phyloP scores from a whole-genome alignment of 371 early-diverging fungal genomes.

The Haplosporangium sp. region DNA sequence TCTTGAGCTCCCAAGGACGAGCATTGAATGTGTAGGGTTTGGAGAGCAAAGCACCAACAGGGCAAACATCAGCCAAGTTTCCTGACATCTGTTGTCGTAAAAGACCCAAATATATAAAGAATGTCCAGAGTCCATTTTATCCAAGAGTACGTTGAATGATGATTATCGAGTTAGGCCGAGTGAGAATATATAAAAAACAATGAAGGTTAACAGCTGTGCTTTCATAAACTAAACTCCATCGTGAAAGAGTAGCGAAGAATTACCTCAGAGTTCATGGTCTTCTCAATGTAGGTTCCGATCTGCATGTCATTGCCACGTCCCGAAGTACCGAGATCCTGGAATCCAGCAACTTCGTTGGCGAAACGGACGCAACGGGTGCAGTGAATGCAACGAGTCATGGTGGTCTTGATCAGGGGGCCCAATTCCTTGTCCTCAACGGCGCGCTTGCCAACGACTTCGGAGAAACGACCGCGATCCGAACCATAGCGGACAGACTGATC shows the following conservation, averaged over 20 bases:
- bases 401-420: slow-evolving; percentile 96
- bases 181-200: neutral
- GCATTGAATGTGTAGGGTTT: slow-evolving; percentile 96
- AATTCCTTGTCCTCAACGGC: slow-evolving; percentile 97
- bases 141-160: neutral
- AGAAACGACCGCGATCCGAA: slow-evolving; percentile 91
- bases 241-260: neutral
- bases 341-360: slow-evolving; percentile 97
- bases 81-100: slow-evolving; percentile 78
- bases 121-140: neutral
- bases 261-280: slow-evolving; percentile 87
- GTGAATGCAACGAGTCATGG: slow-evolving; percentile 98
- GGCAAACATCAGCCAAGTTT: slow-evolving; percentile 97
- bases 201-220: neutral
- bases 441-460: slow-evolving; percentile 89
- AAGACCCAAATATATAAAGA: neutral
- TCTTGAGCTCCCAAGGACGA: slow-evolving; percentile 97
- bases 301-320: slow-evolving; percentile 98
- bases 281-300: slow-evolving; percentile 95
- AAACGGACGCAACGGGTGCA: slow-evolving; percentile 99
- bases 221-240: neutral
- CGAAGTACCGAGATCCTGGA: slow-evolving; percentile 93
- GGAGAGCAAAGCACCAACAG: slow-evolving; percentile 97
- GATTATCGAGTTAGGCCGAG: neutral
- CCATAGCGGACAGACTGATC: slow-evolving; percentile 98